Evolutionary conservation across 805 yeast species (phyloP), one percentile per base, ranked within the genome.

Genomic region (Lipomyces spencermartinsiae): DNA sequence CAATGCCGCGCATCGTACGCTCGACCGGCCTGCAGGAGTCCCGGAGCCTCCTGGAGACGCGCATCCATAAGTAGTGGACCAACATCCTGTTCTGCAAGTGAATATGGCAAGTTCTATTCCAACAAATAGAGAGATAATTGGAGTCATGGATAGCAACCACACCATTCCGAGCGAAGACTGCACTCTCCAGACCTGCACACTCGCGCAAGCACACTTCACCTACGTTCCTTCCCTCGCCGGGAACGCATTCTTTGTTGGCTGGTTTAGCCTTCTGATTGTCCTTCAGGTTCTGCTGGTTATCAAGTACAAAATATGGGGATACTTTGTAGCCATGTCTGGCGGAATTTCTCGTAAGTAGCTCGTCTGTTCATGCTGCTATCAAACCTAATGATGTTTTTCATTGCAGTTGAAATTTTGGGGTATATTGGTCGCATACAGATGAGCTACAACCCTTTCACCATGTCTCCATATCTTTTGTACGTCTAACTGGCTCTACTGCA

Each of bases 91-190:
- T 25, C 29, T 25, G 29, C 29, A 25, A 25, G 29, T 25, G 2
- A 1, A 25, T 25, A 25, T 25, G 29, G 29, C 29, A 25, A n/a
- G 29, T 25, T 25, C 29, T 25, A 25, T 25, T 3, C 29, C 29
- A 25, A 25, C 29, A 25, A 25, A 25, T 25, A 25, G 29, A 25
- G 29, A 25, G 29, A 25, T 25, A 25, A 25, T 25, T 25, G 3
- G 29, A 25, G 29, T 25, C 29, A 25, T 25, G 29, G 29, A 25
- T 3, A 25, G 29, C 3, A 25, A 39, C 49, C 49, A 39, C 4
- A 39, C n/a, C n/a, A 39, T 39, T 39, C 49, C 49, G 49, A 39
- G 81, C 33, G 22, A 54, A 12, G 33, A 22, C 57, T 54, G 57
- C 33, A 54, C 57, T 54, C 4, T 54, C 33, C 33, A 22, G 57